A percentile compares a stretch with the other conserved stretches of the same genome.
Conservation (phyloP, 768 basidiomycete species). For the Boletus pseudopeckii region DNA sequence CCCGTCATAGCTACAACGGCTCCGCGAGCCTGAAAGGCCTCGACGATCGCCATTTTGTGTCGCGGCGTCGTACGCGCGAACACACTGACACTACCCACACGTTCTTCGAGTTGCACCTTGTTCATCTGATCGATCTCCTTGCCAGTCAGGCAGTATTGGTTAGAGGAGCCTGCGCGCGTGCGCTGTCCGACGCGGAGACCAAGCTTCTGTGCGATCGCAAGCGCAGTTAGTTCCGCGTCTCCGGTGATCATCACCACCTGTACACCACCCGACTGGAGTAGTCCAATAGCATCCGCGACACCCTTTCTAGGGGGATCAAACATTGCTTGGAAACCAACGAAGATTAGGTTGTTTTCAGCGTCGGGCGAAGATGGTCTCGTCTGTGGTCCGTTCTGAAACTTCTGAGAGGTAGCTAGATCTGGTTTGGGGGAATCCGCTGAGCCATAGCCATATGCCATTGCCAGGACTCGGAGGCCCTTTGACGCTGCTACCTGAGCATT, state of each 20-base stretch:
- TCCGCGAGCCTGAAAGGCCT: constrained; percentile 87
- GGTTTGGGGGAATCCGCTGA: constrained; percentile 41
- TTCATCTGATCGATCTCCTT: constrained; percentile 82
- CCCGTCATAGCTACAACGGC: constrained; percentile 97
- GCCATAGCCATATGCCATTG: constrained; percentile 86
- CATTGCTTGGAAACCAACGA: constrained; percentile 95
- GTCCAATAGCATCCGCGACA: constrained; percentile 82
- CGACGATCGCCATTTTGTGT: constrained; percentile 97
- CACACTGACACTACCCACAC: constrained; percentile 78
- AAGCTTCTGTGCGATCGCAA: constrained; percentile 83
- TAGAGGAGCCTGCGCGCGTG: constrained; percentile 27
- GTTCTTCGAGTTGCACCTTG: constrained; percentile 75
- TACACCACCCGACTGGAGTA: constrained; percentile 81
- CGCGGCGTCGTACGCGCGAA: constrained; percentile 95
- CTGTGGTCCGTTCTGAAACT: constrained; percentile 22
- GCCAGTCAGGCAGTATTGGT: constrained; percentile 65
- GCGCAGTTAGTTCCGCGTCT: constrained; percentile 86
- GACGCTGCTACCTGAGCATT: constrained; percentile 72
- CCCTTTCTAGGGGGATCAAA: constrained; percentile 91
- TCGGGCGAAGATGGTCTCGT: constrained; percentile 31
- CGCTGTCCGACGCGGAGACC: constrained; percentile 67
- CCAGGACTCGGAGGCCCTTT: constrained; percentile 81
- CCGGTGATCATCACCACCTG: constrained; percentile 99
- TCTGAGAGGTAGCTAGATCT: constrained; percentile 17
- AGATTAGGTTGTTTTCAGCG: constrained; percentile 62